Conservation (phyloP, 352 stramenopile genomes). For the Globisporangium lucens region DNA sequence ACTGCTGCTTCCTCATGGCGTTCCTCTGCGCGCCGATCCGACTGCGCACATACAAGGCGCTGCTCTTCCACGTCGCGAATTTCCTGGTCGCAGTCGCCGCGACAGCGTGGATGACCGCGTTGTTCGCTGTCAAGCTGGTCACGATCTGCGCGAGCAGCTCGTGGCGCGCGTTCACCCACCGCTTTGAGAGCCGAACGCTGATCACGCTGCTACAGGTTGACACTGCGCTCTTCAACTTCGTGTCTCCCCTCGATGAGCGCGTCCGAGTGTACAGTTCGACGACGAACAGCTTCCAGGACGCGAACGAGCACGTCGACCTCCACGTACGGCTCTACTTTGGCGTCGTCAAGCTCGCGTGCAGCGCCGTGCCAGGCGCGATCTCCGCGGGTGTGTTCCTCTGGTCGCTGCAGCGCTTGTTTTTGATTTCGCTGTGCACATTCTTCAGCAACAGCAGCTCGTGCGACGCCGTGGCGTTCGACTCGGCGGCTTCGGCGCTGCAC, state of each 20-base stretch:
- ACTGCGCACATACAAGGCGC: slow-evolving; percentile 50
- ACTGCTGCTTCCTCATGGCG: slow-evolving; percentile 52
- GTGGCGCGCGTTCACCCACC: slow-evolving; percentile 10
- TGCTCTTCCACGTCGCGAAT: slow-evolving; percentile 56
- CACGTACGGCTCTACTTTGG: slow-evolving; percentile 61
- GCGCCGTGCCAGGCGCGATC: slow-evolving; percentile 40
- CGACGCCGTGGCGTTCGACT: slow-evolving; percentile 1
- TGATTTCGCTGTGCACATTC: slow-evolving; percentile 20
- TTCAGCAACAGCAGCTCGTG: slow-evolving; percentile 4
- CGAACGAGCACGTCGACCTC: slow-evolving; percentile 30
- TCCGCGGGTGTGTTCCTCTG: slow-evolving; percentile 42
- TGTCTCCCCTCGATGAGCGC: slow-evolving; percentile 37
- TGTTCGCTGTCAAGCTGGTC: slow-evolving; percentile 26
- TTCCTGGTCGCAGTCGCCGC: slow-evolving; percentile 40
- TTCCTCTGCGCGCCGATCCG: slow-evolving; percentile 52
- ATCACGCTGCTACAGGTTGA: slow-evolving; percentile 37
- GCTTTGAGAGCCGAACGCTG: slow-evolving; percentile 31
- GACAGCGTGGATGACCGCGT: slow-evolving; percentile 21
- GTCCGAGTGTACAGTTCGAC: slow-evolving; percentile 50
- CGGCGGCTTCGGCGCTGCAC: neutral
- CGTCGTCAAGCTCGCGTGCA: slow-evolving; percentile 46
- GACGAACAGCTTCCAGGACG: slow-evolving; percentile 27
- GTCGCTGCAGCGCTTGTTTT: slow-evolving; percentile 36
- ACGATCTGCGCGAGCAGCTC: slow-evolving; percentile 14
- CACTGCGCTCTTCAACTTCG: slow-evolving; percentile 57